Evolutionary conservation across 495 filamentous ascomycete species (phyloP).

Genomic region (Penicillium steckii): DNA sequence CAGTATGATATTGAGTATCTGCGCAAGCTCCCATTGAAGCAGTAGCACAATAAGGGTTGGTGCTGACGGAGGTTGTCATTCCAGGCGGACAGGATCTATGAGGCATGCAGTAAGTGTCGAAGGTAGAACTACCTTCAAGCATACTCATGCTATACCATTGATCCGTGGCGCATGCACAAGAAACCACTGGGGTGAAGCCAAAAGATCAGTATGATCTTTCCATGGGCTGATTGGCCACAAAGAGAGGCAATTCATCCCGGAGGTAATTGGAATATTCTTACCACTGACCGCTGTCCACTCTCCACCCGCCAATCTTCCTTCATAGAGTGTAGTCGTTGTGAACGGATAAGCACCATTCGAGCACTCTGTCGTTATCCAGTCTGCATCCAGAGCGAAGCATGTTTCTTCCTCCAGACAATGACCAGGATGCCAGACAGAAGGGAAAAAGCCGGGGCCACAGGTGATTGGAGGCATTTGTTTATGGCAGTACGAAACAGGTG

Average conservation of each 20-base stretch:
- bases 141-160: conserved; percentile 27
- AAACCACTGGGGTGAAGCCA: too few relatives aligned
- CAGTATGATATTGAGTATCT: conserved; percentile 1
- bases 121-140: not conserved
- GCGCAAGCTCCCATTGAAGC: conserved; percentile 9
- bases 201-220: too few relatives aligned
- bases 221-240: too few relatives aligned
- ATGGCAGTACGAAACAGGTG: conserved; percentile 21
- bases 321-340: conserved; percentile 21
- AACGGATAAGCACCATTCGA: conserved; percentile 23
- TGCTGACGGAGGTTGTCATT: conserved; percentile 17
- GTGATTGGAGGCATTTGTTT: conserved; percentile 14
- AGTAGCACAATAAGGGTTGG: conserved; percentile 18
- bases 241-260: too few relatives aligned
- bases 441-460: conserved; percentile 23
- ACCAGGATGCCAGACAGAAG: conserved; percentile 29
- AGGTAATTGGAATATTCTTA: too few relatives aligned
- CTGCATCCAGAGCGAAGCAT: conserved; percentile 23
- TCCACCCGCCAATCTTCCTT: conserved; percentile 21
- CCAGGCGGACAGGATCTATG: conserved; percentile 19
- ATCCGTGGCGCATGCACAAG: conserved; percentile 20
- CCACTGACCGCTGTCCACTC: conserved; percentile 18
- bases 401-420: conserved; percentile 26
- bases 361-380: conserved; percentile 29
- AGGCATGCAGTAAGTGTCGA: conserved; percentile 30